These are phyloP conservation scores for Komagataea norvegica DNA, from an alignment of 1,139 yeast genomes.

Conservation along the genomic window DNA sequence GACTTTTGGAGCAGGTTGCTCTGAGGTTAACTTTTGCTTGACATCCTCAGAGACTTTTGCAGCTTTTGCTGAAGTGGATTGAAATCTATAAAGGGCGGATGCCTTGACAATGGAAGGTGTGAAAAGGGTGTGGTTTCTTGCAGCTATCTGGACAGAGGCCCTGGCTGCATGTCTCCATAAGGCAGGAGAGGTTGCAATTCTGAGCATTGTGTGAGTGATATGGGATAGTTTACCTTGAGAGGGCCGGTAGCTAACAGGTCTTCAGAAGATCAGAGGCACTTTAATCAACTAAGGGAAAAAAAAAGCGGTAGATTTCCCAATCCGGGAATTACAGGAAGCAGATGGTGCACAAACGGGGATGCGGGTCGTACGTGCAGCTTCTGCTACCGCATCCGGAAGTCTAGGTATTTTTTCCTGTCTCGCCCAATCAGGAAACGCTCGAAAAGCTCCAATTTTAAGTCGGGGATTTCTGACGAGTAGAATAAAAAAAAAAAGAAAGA, in stretches of 20 bases:
- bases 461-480: too few species aligned
- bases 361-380: too few species aligned
- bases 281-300: not conserved
- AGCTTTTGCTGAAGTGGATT: slow-evolving; percentile 15
- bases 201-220: slow-evolving; percentile 2
- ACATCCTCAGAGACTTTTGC: slow-evolving; percentile 10
- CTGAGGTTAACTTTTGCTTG: slow-evolving; percentile 13
- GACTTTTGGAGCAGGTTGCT: slow-evolving; percentile 39
- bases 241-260: too few species aligned
- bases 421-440: slow-evolving; percentile 1
- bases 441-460: too few species aligned
- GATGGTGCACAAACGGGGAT: not conserved
- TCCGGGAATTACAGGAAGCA: not conserved
- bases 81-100: slow-evolving; percentile 10
- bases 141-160: slow-evolving; percentile 1
- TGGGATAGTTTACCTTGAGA: too few species aligned
- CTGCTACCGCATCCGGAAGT: slow-evolving; percentile 16
- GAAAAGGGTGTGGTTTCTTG: not conserved
- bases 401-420: slow-evolving; percentile 1
- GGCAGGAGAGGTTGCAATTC: slow-evolving; percentile 1
- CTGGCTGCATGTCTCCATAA: slow-evolving; percentile 2
- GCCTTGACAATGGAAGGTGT: not conserved
- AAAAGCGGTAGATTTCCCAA: slow-evolving; percentile 4
- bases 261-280: not conserved
- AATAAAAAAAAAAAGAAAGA: slow-evolving; percentile 1